A percentile compares a stretch with the other conserved stretches of the same genome.
Evolutionary conservation across 768 basidiomycete species (phyloP).

Genomic region (Mrakia frigida): DNA sequence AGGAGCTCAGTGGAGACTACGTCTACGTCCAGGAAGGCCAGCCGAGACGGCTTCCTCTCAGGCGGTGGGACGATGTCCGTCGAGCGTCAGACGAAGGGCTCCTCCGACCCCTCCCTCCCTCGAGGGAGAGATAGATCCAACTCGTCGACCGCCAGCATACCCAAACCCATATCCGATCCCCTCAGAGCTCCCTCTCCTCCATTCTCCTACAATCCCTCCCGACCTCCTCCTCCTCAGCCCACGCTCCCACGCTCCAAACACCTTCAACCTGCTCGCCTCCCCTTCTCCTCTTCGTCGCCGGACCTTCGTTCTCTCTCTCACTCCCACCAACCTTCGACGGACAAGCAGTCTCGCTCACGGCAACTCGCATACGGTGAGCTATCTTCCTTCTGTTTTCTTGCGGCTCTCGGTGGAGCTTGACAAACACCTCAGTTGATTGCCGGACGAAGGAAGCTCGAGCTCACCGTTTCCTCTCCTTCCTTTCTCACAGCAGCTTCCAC

Average conservation of each 20-base stretch:
- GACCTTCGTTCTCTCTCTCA: slow-evolving; percentile 7
- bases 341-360: background rate
- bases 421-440: no score
- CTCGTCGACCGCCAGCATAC: background rate
- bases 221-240: slow-evolving; percentile 1
- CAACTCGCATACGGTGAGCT: background rate
- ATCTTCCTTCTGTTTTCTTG: background rate
- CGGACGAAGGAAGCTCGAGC: no score
- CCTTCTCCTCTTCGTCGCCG: background rate
- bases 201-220: background rate
- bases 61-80: no score
- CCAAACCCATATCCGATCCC: slow-evolving; percentile 1
- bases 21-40: background rate
- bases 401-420: background rate
- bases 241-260: background rate
- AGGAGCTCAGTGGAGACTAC: background rate
- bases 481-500: background rate
- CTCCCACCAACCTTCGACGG: background rate
- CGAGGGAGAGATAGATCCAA: background rate
- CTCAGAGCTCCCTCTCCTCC: background rate
- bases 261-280: background rate
- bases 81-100: background rate
- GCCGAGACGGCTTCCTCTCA: background rate
- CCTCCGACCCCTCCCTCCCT: background rate
- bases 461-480: background rate